Evolutionary conservation across 2,329 filamentous ascomycete species (phyloP).

Genomic region (Penicillium vulpinum): DNA sequence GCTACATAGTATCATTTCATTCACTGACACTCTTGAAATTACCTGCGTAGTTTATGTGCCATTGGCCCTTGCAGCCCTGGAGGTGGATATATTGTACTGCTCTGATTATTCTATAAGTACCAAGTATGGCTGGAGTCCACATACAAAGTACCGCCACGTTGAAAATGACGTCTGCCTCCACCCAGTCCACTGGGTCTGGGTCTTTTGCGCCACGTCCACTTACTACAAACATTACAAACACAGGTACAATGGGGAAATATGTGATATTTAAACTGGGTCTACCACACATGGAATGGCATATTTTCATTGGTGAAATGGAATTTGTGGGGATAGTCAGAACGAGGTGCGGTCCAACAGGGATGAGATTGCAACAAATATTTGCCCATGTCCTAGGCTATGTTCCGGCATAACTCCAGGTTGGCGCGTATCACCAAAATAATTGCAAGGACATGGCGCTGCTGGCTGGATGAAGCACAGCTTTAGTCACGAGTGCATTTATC

Average conservation of each 20-base stretch:
- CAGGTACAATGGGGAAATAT: background rate
- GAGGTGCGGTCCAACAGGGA: background rate
- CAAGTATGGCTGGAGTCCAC: background rate
- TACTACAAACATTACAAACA: background rate
- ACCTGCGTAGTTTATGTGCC: no score
- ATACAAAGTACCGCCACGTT: background rate
- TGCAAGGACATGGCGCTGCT: background rate
- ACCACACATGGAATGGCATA: background rate
- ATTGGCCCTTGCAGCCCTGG: background rate
- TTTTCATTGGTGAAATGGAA: background rate
- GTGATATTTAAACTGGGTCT: background rate
- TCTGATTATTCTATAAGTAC: no score
- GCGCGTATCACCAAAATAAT: background rate
- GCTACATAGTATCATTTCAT: background rate
- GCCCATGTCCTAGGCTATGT: background rate
- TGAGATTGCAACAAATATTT: background rate
- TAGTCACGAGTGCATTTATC: background rate
- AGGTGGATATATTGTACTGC: background rate
- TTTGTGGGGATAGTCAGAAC: background rate
- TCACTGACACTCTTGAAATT: no score
- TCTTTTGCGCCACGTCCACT: background rate
- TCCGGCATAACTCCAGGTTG: background rate
- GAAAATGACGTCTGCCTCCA: constrained; percentile 1
- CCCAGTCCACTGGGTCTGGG: background rate
- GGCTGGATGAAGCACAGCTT: background rate